These are phyloP conservation scores for Pseudozyma sp. DNA, from an alignment of 1,284 basidiomycete species.

Conservation along the genomic window DNA sequence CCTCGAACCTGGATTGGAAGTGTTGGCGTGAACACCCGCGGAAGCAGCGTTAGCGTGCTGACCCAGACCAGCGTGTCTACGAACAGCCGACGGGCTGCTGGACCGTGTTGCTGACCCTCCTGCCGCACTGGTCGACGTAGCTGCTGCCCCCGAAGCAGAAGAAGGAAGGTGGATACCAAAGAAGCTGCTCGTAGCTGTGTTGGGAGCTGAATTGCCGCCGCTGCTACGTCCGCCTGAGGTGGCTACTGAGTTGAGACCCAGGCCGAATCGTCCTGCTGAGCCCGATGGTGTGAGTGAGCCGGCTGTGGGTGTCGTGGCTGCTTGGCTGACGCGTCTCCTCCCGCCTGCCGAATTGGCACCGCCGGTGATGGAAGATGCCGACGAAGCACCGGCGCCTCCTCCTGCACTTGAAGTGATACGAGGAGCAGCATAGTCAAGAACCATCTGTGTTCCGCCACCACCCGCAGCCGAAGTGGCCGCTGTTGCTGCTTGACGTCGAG, in stretches of 20 bases:
- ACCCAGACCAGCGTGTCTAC: conserved; percentile 13
- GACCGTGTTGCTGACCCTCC: conserved; percentile 6
- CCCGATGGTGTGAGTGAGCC: conserved; percentile 12
- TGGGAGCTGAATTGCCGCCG: conserved; percentile 7
- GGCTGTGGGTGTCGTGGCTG: conserved; percentile 5
- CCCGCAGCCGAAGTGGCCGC: conserved; percentile 13
- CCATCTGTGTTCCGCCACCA: conserved; percentile 10
- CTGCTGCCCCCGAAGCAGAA: conserved; percentile 3
- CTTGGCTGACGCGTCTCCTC: conserved; percentile 33
- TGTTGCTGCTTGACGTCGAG: conserved; percentile 30
- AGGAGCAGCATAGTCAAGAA: conserved; percentile 31
- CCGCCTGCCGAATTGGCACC: conserved; percentile 5
- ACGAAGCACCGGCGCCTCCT: conserved; percentile 5
- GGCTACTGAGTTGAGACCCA: conserved; percentile 18
- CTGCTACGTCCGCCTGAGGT: background rate
- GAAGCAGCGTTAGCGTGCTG: background rate
- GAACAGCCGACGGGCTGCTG: conserved; percentile 25
- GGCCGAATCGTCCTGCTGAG: conserved; percentile 24
- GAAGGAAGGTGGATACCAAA: conserved; percentile 47
- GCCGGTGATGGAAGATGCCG: conserved; percentile 10
- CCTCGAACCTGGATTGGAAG: conserved; percentile 30
- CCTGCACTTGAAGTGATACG: conserved; percentile 9
- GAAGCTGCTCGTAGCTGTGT: conserved; percentile 33
- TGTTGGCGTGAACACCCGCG: background rate
- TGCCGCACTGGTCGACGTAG: conserved; percentile 3